These are phyloP conservation scores for Boletus huronensis DNA, from an alignment of 768 basidiomycete species.

Conservation along the genomic window DNA sequence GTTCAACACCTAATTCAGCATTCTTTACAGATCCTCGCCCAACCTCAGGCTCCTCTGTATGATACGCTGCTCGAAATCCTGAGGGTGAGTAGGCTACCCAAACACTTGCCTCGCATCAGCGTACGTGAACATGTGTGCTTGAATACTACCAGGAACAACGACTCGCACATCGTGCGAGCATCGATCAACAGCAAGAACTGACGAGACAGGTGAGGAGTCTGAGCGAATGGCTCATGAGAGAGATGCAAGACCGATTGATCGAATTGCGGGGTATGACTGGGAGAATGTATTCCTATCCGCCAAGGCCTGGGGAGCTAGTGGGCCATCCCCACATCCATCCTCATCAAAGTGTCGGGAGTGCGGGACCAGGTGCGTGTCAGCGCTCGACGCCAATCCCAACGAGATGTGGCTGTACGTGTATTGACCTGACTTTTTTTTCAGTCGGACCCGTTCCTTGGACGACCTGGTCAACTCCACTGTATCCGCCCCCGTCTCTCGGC, in stretches of 20 bases:
- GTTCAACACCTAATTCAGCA: neutral
- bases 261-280: neutral
- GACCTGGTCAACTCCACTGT: neutral
- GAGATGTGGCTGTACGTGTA: neutral
- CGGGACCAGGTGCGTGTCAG: neutral
- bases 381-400: neutral
- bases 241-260: constrained; percentile 1
- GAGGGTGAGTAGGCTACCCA: neutral
- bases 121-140: neutral
- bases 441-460: neutral
- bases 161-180: neutral
- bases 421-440: neutral
- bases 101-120: neutral
- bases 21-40: neutral
- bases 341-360: neutral
- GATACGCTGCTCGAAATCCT: constrained; percentile 4
- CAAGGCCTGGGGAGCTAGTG: neutral
- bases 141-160: constrained; percentile 5
- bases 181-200: constrained; percentile 7
- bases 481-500: neutral
- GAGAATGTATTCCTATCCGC: neutral
- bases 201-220: neutral
- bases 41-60: neutral
- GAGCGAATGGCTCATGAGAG: constrained; percentile 9
- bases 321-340: neutral